These are phyloP conservation scores for Nitzschia putrida DNA, from an alignment of 108 stramenopile genomes.

Conservation along the genomic window DNA sequence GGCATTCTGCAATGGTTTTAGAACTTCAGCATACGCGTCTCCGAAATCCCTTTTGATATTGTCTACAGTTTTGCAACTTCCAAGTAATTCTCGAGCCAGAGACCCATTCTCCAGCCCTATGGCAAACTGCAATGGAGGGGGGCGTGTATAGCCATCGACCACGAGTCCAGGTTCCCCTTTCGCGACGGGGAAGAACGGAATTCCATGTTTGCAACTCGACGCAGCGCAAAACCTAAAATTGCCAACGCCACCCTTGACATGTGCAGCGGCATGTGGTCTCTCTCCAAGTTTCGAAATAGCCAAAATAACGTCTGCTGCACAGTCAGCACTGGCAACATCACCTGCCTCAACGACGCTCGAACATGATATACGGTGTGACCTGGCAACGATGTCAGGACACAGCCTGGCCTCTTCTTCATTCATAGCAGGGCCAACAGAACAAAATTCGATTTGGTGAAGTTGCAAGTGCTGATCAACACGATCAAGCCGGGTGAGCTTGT, in stretches of 20 bases:
- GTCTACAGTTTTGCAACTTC: slow-evolving; percentile 43
- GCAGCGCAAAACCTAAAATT: slow-evolving; percentile 80
- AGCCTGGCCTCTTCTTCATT: slow-evolving; percentile 34
- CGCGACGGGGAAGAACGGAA: slow-evolving; percentile 86
- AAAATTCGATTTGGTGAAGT: slow-evolving; percentile 59
- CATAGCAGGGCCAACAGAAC: slow-evolving; percentile 71
- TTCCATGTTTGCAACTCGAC: slow-evolving; percentile 44
- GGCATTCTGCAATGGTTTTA: slow-evolving; percentile 58
- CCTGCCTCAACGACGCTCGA: slow-evolving; percentile 44
- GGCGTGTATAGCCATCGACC: not conserved
- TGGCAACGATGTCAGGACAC: slow-evolving; percentile 50
- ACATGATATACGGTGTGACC: slow-evolving; percentile 59
- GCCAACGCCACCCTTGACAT: slow-evolving; percentile 57
- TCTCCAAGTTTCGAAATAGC: slow-evolving; percentile 49
- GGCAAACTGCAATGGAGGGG: slow-evolving; percentile 48
- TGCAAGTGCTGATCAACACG: slow-evolving; percentile 42
- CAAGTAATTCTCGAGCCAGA: slow-evolving; percentile 48
- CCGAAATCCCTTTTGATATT: slow-evolving; percentile 50
- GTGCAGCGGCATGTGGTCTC: slow-evolving; percentile 7
- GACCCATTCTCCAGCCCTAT: slow-evolving; percentile 85
- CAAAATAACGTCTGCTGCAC: slow-evolving; percentile 55
- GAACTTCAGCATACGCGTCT: slow-evolving; percentile 37
- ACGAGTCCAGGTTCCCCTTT: slow-evolving; percentile 26
- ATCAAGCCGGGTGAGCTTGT: slow-evolving; percentile 31
- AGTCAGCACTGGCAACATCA: slow-evolving; percentile 42